Conservation (phyloP, 148 eudicot genomes). For the Rhododendron henanense region DNA sequence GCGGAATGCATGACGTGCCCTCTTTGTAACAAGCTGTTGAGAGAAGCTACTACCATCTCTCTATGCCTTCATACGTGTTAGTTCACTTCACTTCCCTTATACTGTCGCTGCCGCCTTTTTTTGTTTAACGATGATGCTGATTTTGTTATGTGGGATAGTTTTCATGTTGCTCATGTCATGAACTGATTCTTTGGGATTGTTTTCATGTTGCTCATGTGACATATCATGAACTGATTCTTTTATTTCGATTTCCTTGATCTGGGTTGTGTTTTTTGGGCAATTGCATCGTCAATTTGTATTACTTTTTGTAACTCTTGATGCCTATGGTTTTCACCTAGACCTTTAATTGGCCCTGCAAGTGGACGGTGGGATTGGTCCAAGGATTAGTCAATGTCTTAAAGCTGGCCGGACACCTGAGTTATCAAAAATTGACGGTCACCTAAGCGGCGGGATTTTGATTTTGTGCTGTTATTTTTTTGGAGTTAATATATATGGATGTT, state of each 20-base stretch:
- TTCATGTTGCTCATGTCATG: neutral
- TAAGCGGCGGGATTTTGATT: too few species aligned
- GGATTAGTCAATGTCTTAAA: too few species aligned
- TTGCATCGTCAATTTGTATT: neutral
- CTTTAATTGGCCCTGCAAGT: neutral
- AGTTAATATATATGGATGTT: too few species aligned
- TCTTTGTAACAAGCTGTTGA: constrained; percentile 49
- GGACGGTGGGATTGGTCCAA: too few species aligned
- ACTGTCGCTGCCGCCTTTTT: neutral
- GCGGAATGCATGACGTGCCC: constrained; percentile 77
- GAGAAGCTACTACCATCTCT: constrained; percentile 46
- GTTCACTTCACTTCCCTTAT: neutral
- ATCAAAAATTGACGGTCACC: too few species aligned
- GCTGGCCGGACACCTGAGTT: too few species aligned
- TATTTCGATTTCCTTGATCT: neutral
- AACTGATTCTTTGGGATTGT: too few species aligned
- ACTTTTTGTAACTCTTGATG: neutral
- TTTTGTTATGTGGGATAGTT: neutral
- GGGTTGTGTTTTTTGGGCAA: neutral
- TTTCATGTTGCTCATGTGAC: too few species aligned
- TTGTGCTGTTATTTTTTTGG: too few species aligned
- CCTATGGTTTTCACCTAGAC: neutral
- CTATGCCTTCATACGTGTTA: constrained; percentile 61
- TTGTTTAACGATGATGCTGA: neutral
- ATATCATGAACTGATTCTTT: constrained; percentile 12